Conservation (phyloP, 2,329 filamentous ascomycete genomes). For the Chaetomiaceae sp. region DNA sequence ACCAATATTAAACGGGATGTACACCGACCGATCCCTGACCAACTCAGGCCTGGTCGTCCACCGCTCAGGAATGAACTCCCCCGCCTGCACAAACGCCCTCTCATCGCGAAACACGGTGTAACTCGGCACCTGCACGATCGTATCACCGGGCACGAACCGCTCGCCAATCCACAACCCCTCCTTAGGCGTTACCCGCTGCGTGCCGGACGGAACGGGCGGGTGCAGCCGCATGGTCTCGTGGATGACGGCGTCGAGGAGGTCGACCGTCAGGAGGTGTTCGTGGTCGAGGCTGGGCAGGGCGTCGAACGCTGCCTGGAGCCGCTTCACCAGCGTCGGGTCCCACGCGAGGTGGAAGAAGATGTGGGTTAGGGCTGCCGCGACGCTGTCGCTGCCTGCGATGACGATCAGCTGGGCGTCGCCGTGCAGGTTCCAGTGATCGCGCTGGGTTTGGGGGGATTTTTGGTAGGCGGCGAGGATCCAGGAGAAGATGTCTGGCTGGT, state of each 20-base stretch:
- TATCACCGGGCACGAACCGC: constrained; percentile 22
- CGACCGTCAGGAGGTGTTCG: constrained; percentile 11
- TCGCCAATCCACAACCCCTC: constrained; percentile 28
- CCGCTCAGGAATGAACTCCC: constrained; percentile 23
- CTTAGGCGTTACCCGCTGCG: constrained; percentile 27
- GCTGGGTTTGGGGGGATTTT: constrained; percentile 4
- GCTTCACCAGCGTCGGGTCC: constrained; percentile 11
- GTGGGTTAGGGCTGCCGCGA: constrained; percentile 20
- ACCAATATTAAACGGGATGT: constrained; percentile 15
- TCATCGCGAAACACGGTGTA: constrained; percentile 22
- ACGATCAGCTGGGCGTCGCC: constrained; percentile 21
- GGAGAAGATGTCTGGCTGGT: constrained; percentile 19
- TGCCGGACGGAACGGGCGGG: constrained; percentile 14
- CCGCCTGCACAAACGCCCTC: constrained; percentile 11
- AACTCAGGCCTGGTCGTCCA: constrained; percentile 17
- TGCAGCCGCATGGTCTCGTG: constrained; percentile 15
- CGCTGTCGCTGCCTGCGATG: constrained; percentile 23
- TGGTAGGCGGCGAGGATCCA: constrained; percentile 14
- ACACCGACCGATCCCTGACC: constrained; percentile 7
- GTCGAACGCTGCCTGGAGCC: constrained; percentile 20
- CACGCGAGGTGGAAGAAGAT: constrained; percentile 22
- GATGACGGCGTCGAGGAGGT: constrained; percentile 14
- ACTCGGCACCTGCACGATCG: constrained; percentile 21
- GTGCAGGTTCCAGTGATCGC: constrained; percentile 16
- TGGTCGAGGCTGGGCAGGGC: constrained; percentile 10